A percentile compares a stretch with the other conserved stretches of the same genome.
Conservation (phyloP, 768 basidiomycete species). For the Tulasnella sp. region DNA sequence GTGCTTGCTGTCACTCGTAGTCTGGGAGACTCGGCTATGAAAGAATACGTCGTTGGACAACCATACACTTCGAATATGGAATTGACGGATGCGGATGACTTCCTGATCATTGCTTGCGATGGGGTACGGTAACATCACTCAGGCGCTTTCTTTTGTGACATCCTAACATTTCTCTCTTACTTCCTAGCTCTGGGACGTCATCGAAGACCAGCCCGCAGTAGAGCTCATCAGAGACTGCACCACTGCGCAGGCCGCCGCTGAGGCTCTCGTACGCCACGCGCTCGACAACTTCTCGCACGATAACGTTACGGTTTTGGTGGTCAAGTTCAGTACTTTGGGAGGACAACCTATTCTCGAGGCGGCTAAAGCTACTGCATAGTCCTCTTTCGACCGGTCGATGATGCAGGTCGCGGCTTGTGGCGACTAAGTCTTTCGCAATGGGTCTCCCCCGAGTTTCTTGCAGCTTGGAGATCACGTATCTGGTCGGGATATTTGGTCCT, state of each 20-base stretch:
- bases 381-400: background rate
- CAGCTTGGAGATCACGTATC: background rate
- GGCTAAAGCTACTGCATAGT: background rate
- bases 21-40: constrained; percentile 96
- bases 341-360: background rate
- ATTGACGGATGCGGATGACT: constrained; percentile 84
- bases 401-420: too few relatives aligned
- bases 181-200: constrained; percentile 91
- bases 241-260: constrained; percentile 78
- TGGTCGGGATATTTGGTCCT: background rate
- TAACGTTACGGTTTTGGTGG: constrained; percentile 86
- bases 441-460: background rate
- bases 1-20: constrained; percentile 94
- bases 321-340: constrained; percentile 51
- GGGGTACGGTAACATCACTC: constrained; percentile 55
- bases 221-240: constrained; percentile 59
- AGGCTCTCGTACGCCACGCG: constrained; percentile 71
- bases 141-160: background rate
- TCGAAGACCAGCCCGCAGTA: constrained; percentile 82
- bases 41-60: constrained; percentile 96
- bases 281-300: constrained; percentile 84
- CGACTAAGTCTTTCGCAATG: too few relatives aligned
- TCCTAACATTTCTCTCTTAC: background rate
- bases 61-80: constrained; percentile 99
- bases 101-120: constrained; percentile 92